Base-by-base conservation (phyloP, 805 yeast genomes). In the Trichomonascus vanleenenianus region DNA sequence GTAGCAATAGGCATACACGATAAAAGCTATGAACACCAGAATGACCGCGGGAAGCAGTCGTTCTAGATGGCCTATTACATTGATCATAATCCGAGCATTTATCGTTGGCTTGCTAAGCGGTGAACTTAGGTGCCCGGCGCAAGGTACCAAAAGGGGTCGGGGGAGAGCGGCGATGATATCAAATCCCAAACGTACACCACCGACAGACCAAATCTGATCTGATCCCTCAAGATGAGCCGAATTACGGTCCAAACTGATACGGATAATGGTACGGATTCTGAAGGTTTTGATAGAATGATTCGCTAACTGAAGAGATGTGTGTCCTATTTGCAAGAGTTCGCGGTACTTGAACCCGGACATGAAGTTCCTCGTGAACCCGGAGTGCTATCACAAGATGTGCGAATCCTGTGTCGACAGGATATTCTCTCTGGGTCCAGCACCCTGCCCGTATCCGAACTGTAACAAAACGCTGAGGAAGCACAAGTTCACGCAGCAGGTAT, bases 301-400 rank as follows among this genome's bases (percentile, higher is more conserved):
- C 2, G 52, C 46, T 27, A 50, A 55, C 40, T 8, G 27, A 8
- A 63, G 56, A 45, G 95, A 86, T 63, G 83, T 89, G 79, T 93
- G 99, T 71, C 97, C 97, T 27, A 87, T 93, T 58, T 93, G 99
- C 73, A 87, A 91, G 66, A 87, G 97, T 40, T 96, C 91, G 65
- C 71, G 89, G 62, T 93, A 93, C 63, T 72, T 93, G 50, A 86
- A 95, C 39, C 97, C 97, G 20, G 87, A 89, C 55, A 84, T 93
- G 82, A 79, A 75, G 53, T 91, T 93, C 60, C 76, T 91, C 45
- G 88, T 93, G 52, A 93, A 93, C 57, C 95, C 97, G 0, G 98
- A 93, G 63, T 93, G 99, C 66, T 93, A 93, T 61, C 99, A 93
- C 62, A 91, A 87, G 71, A 91, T 93, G 64, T 93, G 99, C 67